phyloP scores from a whole-genome alignment of 495 filamentous ascomycete species.

The Tricharina praecox region DNA sequence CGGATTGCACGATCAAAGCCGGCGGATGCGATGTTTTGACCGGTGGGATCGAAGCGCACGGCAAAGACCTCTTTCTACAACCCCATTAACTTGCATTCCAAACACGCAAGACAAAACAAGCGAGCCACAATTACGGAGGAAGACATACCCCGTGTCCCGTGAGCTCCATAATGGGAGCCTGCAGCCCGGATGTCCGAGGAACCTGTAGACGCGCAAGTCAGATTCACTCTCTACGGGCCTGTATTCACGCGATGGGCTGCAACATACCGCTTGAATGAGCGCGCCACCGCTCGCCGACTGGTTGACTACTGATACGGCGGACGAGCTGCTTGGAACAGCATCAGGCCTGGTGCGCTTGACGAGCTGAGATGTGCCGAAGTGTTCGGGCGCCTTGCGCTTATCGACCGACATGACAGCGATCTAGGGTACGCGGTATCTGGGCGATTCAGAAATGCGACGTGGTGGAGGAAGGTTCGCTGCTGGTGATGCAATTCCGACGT shows the following conservation, averaged over 20 bases:
- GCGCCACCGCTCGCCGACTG: conserved; percentile 52
- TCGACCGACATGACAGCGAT: conserved; percentile 71
- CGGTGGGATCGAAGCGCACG: conserved; percentile 76
- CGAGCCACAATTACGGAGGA: background rate
- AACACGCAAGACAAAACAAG: background rate
- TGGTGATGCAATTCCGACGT: background rate
- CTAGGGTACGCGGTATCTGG: too few relatives aligned
- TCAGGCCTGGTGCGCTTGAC: conserved; percentile 71
- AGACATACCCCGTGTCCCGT: conserved; percentile 43
- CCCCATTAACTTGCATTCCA: conserved; percentile 3
- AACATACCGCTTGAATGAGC: conserved; percentile 67
- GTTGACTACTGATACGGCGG: conserved; percentile 45
- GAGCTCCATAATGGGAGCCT: conserved; percentile 90
- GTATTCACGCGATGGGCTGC: background rate
- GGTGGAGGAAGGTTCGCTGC: too few relatives aligned
- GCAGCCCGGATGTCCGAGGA: conserved; percentile 66
- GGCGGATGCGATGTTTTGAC: conserved; percentile 78
- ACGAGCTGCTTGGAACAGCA: conserved; percentile 35
- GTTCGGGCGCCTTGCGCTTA: conserved; percentile 70
- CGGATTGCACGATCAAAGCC: conserved; percentile 87
- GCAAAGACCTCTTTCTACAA: conserved; percentile 60
- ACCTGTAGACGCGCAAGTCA: conserved; percentile 38
- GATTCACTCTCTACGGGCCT: background rate
- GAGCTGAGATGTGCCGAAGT: conserved; percentile 63
- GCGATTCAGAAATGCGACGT: too few relatives aligned